Conservation (phyloP, 331 rosid genomes). For the Pyracantha coccinea region DNA sequence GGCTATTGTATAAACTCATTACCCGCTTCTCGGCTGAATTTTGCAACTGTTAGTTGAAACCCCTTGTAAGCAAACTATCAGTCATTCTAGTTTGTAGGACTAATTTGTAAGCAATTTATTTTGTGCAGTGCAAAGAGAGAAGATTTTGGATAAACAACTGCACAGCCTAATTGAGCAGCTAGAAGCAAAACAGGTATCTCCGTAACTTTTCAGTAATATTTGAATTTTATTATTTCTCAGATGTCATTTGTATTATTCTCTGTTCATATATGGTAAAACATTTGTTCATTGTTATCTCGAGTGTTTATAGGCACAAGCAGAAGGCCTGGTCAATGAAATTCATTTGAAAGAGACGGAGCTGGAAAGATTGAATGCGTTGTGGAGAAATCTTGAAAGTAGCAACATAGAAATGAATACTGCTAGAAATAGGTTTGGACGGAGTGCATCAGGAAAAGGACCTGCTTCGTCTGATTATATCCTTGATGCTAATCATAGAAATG, state of each 20-base stretch:
- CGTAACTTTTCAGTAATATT: not conserved
- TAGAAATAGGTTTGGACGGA: slow-evolving; percentile 57
- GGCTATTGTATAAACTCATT: not conserved
- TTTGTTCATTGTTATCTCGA: not conserved
- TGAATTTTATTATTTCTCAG: not conserved
- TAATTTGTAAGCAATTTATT: not conserved
- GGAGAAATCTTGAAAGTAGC: slow-evolving; percentile 49
- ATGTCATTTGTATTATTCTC: too few species aligned
- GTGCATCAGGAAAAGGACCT: slow-evolving; percentile 41
- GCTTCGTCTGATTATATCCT: slow-evolving; percentile 42
- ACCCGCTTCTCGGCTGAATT: not conserved
- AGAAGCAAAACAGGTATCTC: slow-evolving; percentile 63
- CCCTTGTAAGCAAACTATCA: not conserved
- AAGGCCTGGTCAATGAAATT: slow-evolving; percentile 63
- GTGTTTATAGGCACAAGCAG: slow-evolving; percentile 74
- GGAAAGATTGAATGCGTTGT: slow-evolving; percentile 60
- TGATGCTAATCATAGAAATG: slow-evolving; percentile 52
- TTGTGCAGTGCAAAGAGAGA: slow-evolving; percentile 85
- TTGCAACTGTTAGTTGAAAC: not conserved
- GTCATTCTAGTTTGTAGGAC: not conserved
- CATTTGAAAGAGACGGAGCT: slow-evolving; percentile 77
- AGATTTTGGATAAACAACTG: slow-evolving; percentile 78
- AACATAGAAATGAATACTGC: slow-evolving; percentile 42
- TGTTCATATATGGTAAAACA: not conserved
- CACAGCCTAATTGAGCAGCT: slow-evolving; percentile 88